These are phyloP conservation scores for Daldinia sp. DNA, from an alignment of 2,329 filamentous ascomycete genomes.

Conservation along the genomic window DNA sequence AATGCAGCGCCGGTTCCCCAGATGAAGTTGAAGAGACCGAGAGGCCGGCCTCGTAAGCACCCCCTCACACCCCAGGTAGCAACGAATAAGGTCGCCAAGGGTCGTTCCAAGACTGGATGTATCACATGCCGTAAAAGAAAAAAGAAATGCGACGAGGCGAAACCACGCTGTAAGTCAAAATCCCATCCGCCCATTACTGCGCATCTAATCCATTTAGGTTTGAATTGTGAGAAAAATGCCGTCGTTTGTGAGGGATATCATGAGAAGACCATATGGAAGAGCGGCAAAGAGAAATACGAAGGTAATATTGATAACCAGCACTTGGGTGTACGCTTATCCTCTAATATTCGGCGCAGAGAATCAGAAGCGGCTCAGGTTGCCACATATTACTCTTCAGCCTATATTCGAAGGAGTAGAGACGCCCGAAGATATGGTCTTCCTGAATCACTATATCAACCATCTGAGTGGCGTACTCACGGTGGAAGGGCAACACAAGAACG, in stretches of 20 bases:
- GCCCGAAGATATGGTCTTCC: constrained; percentile 80
- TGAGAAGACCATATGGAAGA: constrained; percentile 87
- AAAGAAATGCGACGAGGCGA: constrained; percentile 79
- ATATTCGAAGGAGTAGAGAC: constrained; percentile 87
- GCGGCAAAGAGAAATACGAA: constrained; percentile 78
- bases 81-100: constrained; percentile 80
- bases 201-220: constrained; percentile 62
- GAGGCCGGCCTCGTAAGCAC: constrained; percentile 86
- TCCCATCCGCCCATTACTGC: constrained; percentile 38
- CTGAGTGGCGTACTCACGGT: constrained; percentile 86
- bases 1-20: constrained; percentile 44
- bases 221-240: constrained; percentile 94
- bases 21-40: constrained; percentile 70
- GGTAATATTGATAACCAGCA: constrained; percentile 63
- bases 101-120: constrained; percentile 75
- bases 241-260: constrained; percentile 92
- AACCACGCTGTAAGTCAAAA: constrained; percentile 69
- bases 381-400: constrained; percentile 68
- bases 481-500: constrained; percentile 83
- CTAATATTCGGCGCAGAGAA: constrained; percentile 58
- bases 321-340: constrained; percentile 28
- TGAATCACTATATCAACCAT: constrained; percentile 84
- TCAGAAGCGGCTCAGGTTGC: constrained; percentile 61
- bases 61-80: constrained; percentile 70
- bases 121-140: constrained; percentile 76